Conservation (phyloP, 805 yeast species). For the Saturnispora kantuleensis region DNA sequence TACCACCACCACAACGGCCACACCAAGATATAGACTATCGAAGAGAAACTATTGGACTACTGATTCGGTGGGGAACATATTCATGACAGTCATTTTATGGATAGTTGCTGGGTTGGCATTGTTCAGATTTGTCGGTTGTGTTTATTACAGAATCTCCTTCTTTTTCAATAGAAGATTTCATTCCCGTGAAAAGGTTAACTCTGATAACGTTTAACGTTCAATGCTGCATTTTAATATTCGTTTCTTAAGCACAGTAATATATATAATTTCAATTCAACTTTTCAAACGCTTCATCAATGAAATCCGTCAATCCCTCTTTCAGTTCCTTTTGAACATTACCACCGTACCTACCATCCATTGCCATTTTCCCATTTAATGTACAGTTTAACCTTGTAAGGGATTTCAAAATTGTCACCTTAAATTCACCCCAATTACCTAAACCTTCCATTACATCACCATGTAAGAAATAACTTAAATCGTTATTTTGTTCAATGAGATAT, state of each 20-base stretch:
- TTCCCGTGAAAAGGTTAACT: not conserved
- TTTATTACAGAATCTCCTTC: conserved; percentile 33
- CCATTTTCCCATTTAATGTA: conserved; percentile 9
- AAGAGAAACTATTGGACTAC: conserved; percentile 18
- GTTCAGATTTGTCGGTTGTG: conserved; percentile 67
- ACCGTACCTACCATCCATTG: conserved; percentile 4
- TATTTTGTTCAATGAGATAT: conserved; percentile 11
- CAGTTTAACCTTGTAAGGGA: conserved; percentile 8
- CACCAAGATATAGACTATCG: conserved; percentile 21
- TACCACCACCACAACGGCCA: conserved; percentile 20
- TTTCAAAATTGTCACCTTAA: conserved; percentile 11
- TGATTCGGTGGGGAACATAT: conserved; percentile 29
- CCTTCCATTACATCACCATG: conserved; percentile 7
- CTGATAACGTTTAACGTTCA: not conserved
- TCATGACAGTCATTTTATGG: conserved; percentile 83
- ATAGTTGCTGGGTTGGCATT: conserved; percentile 80
- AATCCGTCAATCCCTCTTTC: not conserved
- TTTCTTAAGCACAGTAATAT: not conserved
- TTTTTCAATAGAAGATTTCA: conserved; percentile 18
- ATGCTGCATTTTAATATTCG: not conserved
- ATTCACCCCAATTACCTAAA: conserved; percentile 13
- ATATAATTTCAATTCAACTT: conserved; percentile 1
- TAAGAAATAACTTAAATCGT: conserved; percentile 12
- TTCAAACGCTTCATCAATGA: conserved; percentile 10
- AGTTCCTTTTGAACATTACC: not conserved